Conservation (phyloP, 2,329 filamentous ascomycete species). For the Beauveria pseudobassiana region DNA sequence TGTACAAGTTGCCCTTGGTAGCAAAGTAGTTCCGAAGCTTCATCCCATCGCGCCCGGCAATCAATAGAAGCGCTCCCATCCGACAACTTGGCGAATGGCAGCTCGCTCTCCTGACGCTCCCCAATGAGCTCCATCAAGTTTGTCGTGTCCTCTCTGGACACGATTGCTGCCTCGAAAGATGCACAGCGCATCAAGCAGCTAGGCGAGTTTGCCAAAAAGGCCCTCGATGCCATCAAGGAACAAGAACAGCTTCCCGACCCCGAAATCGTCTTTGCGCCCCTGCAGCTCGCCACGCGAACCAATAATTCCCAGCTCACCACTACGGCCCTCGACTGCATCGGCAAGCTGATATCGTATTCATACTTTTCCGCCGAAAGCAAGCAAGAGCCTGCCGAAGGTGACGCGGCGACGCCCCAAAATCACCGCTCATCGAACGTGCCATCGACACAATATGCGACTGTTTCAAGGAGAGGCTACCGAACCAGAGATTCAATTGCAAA, state of each 20-base stretch:
- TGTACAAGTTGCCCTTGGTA: background rate
- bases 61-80: background rate
- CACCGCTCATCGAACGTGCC: conserved; percentile 88
- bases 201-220: conserved; percentile 71
- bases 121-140: conserved; percentile 93
- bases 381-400: conserved; percentile 34
- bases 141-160: conserved; percentile 86
- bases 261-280: conserved; percentile 82
- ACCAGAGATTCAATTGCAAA: conserved; percentile 89
- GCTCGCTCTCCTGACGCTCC: conserved; percentile 36
- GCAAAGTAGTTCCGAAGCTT: background rate
- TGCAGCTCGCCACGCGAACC: conserved; percentile 83
- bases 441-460: conserved; percentile 99
- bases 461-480: conserved; percentile 95
- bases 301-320: conserved; percentile 80
- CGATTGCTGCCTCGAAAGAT: conserved; percentile 86
- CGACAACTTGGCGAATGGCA: conserved; percentile 34
- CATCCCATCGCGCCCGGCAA: background rate
- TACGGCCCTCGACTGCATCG: conserved; percentile 91
- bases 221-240: conserved; percentile 78
- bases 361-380: conserved; percentile 76
- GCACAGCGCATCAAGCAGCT: conserved; percentile 76
- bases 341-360: conserved; percentile 97
- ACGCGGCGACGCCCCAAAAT: conserved; percentile 30
- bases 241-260: conserved; percentile 80